phyloP scores from a whole-genome alignment of 2,329 filamentous ascomycete species.

The Trichoderma oligosporum region DNA sequence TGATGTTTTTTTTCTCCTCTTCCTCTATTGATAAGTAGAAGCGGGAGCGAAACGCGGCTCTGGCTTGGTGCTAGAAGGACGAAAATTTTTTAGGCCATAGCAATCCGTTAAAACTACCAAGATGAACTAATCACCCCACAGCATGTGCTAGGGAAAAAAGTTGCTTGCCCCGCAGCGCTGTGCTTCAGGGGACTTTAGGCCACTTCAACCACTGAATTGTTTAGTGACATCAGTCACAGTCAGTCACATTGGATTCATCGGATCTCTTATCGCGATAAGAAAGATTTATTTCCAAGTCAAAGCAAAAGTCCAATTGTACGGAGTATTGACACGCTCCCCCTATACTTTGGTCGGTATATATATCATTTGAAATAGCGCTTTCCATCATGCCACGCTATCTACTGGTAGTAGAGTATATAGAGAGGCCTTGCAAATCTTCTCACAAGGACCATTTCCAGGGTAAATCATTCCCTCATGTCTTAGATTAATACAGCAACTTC shows the following conservation, averaged over 20 bases:
- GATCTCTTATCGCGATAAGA: neutral
- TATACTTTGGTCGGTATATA: neutral
- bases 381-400: neutral
- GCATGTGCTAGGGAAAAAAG: neutral
- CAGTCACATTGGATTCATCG: too few species aligned
- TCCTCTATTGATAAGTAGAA: neutral
- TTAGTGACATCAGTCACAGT: too few species aligned
- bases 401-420: neutral
- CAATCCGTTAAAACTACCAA: neutral
- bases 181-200: neutral
- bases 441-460: neutral
- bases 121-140: constrained; percentile 7
- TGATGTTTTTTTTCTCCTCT: neutral
- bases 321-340: neutral
- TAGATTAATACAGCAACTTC: neutral
- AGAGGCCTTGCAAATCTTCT: neutral
- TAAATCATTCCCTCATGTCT: neutral
- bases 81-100: constrained; percentile 15
- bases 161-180: constrained; percentile 2
- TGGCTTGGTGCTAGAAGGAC: neutral
- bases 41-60: constrained; percentile 12
- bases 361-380: neutral
- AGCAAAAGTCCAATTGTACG: neutral
- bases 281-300: neutral
- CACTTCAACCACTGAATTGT: neutral